phyloP scores from a whole-genome alignment of 148 eudicot species.

The Drosera capensis region DNA sequence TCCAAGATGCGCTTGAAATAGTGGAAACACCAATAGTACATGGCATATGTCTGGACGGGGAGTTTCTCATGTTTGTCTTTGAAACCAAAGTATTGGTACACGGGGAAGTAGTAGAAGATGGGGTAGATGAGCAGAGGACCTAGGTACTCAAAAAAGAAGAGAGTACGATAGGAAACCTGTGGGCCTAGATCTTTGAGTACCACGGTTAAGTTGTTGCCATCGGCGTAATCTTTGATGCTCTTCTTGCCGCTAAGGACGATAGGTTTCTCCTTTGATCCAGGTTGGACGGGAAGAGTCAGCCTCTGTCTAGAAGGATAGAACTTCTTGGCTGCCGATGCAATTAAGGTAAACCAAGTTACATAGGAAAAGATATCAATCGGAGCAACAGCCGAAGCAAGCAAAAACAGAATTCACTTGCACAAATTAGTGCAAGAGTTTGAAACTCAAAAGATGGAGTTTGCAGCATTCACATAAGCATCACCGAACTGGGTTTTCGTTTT shows the following conservation, averaged over 20 bases:
- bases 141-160: slow-evolving; percentile 87
- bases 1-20: slow-evolving; percentile 93
- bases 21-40: slow-evolving; percentile 90
- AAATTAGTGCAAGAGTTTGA: too few relatives aligned
- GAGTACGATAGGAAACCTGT: slow-evolving; percentile 81
- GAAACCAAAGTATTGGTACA: slow-evolving; percentile 63
- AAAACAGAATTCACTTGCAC: too few relatives aligned
- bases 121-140: slow-evolving; percentile 87
- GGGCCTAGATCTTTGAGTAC: slow-evolving; percentile 92
- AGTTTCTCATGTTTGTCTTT: slow-evolving; percentile 61
- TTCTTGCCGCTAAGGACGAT: slow-evolving; percentile 55
- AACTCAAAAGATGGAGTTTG: too few relatives aligned
- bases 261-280: slow-evolving; percentile 78
- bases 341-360: slow-evolving; percentile 10
- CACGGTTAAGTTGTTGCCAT: slow-evolving; percentile 48
- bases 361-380: neutral
- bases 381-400: too few relatives aligned
- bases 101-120: slow-evolving; percentile 60
- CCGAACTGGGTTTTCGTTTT: too few relatives aligned
- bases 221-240: slow-evolving; percentile 52
- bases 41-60: slow-evolving; percentile 85
- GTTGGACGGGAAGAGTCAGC: slow-evolving; percentile 68
- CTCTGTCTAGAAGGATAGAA: slow-evolving; percentile 93
- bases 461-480: too few relatives aligned
- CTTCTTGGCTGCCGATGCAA: slow-evolving; percentile 51